Conservation (phyloP, 257 asterid species). For the Cinchona pubescens region DNA sequence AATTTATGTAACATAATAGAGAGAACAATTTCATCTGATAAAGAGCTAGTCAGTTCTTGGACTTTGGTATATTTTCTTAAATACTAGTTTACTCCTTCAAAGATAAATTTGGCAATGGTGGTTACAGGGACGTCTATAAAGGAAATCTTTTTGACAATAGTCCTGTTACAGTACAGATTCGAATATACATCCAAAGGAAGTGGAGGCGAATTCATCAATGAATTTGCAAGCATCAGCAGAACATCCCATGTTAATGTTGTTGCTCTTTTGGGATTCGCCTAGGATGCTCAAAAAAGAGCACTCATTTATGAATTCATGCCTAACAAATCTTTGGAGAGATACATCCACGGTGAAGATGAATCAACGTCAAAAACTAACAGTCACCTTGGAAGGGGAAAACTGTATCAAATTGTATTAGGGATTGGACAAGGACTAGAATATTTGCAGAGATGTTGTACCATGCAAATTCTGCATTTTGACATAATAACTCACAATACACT, state of each 20-base stretch:
- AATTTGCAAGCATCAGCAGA: too few relatives aligned
- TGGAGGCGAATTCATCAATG: slow-evolving; percentile 35
- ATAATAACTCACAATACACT: slow-evolving; percentile 39
- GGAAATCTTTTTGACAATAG: slow-evolving; percentile 19
- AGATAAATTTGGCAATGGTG: slow-evolving; percentile 29
- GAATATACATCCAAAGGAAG: slow-evolving; percentile 22
- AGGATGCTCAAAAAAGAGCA: too few relatives aligned
- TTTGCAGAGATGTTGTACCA: slow-evolving; percentile 25
- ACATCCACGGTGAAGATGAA: neutral
- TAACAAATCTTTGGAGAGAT: slow-evolving; percentile 36
- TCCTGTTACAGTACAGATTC: slow-evolving; percentile 27
- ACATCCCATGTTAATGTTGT: too few relatives aligned
- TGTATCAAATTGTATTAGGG: slow-evolving; percentile 25
- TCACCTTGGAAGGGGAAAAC: slow-evolving; percentile 17
- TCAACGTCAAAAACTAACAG: neutral
- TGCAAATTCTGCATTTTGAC: slow-evolving; percentile 25
- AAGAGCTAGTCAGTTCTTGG: too few relatives aligned
- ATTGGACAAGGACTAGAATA: slow-evolving; percentile 30
- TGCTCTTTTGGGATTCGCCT: too few relatives aligned
- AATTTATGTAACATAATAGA: too few relatives aligned
- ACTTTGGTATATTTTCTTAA: too few relatives aligned
- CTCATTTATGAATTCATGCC: too few relatives aligned
- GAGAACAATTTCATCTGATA: too few relatives aligned
- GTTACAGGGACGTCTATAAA: slow-evolving; percentile 27
- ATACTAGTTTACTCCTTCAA: too few relatives aligned